A percentile compares a stretch with the other conserved stretches of the same genome.
These are phyloP conservation scores for Tuber aestivum DNA, from an alignment of 495 filamentous ascomycete species.

Conservation along the genomic window DNA sequence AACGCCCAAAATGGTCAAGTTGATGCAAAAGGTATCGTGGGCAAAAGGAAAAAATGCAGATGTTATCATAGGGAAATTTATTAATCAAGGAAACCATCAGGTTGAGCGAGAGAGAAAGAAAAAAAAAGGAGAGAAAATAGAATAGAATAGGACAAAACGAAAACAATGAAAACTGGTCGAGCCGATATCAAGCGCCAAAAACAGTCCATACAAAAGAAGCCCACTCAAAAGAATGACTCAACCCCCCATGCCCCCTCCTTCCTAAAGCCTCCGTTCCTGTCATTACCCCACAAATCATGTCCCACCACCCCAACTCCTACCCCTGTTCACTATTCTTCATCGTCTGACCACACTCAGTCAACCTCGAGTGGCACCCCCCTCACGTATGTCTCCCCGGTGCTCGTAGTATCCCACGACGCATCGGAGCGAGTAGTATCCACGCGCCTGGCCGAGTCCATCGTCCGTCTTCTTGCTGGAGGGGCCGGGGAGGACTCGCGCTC, in stretches of 20 bases:
- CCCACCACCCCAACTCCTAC: not conserved
- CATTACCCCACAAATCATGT: not conserved
- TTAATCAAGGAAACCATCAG: not conserved
- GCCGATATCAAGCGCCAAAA: not conserved
- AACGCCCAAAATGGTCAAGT: not conserved
- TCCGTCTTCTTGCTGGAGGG: slow-evolving; percentile 17
- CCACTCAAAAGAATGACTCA: not conserved
- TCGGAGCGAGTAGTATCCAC: slow-evolving; percentile 27
- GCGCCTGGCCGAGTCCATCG: slow-evolving; percentile 9
- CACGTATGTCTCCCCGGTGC: slow-evolving; percentile 33
- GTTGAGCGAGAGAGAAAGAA: not conserved
- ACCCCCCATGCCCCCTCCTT: not conserved
- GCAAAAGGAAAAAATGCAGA: not conserved
- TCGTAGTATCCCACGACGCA: slow-evolving; percentile 28
- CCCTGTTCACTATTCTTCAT: not conserved
- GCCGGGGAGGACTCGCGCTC: slow-evolving; percentile 10
- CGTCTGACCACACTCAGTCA: slow-evolving; percentile 8
- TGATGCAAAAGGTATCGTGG: not conserved
- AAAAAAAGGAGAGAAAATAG: not conserved
- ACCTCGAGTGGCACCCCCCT: slow-evolving; percentile 33
- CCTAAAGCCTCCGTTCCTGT: not conserved
- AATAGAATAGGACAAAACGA: not conserved
- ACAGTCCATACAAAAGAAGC: not conserved
- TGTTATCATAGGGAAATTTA: not conserved
- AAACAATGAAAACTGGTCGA: not conserved